Evolutionary conservation across 2,329 filamentous ascomycete species (phyloP), one percentile per base, ranked within the genome.

Genomic region (Falciphora oryzae): DNA sequence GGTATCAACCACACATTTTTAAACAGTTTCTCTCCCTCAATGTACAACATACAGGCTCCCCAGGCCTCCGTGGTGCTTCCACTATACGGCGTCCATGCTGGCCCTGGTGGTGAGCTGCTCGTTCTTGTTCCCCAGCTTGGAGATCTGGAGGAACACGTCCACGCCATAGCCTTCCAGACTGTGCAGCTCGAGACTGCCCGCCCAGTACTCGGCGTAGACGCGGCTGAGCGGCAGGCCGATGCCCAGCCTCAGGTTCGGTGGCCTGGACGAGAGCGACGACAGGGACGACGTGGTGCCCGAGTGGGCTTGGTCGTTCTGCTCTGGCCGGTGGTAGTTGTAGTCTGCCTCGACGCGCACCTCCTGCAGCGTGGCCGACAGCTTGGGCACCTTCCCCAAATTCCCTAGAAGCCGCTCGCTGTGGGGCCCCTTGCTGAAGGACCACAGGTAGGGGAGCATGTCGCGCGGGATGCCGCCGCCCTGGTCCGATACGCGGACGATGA

Each of bases 131-230:
- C 95, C 95, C 65, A 99, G 81, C 75, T 96, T 96, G 6, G 92
- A 96, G 66, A 99, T 97, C 74, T 98, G 93, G 68, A 99, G 78
- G 73, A 99, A 99, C 0, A 91, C 93, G 78, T 99, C 95, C 8
- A 96, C 92, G 18, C 95, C 95, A 74, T 97, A 98, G 0, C 95
- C 96, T 73, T 97, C 94, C 10, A 99, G 79, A 72, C 91, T 97
- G 74, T 98, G 94, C 65, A 98, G 77, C 71, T 97, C 91, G 11
- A 99, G 79, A 71, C 86, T 95, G 29, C 95, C 95, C 3, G 95
- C 95, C 95, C 95, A 99, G 76, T 98, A 98, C 76, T 98, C 94
- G 32, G 94, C 93, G 76, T 98, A 99, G 3, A 98, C 91, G 67
- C 92, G 86, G 71, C 93, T 97, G 78, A 99, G 88, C 0, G 95